Base-by-base conservation (phyloP, 2,329 filamentous ascomycete species). In the Torrubiellomyces zombiae region DNA sequence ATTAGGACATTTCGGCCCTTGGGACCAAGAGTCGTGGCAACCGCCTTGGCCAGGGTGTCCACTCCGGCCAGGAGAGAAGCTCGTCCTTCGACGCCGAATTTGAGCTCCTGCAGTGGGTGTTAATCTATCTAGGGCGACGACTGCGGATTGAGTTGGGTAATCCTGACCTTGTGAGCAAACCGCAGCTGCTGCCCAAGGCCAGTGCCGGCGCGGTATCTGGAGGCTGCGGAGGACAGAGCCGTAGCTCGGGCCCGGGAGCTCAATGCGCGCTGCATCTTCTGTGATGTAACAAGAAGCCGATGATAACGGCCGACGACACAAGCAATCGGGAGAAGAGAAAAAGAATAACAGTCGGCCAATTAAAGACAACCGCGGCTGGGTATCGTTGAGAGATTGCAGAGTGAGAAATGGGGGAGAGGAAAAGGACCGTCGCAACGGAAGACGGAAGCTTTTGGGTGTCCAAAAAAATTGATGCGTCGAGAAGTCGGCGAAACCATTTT, bases 1-100 rank as follows among this genome's bases (percentile, higher is more conserved):
- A 98, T 98, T 49, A 98, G 57, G 40, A 98, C 89, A 61, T 95
- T 98, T 52, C 89, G 76, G 56, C 89, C 89, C 70, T 98, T 98
- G 45, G 89, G 89, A 40, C 89, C 89, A 33, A 98, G 71, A 37
- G 89, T 98, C 34, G 86, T 93, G 37, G 86, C 79, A 36, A 98
- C 89, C 36, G 89, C 89, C 63, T 76, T 92, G 45, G 89, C 85
- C 37, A 98, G 74, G 40, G 89, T 95, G 55, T 98, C 89, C 38
- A 95, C 85, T 70, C 89, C 89, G 48, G 75, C 75, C 39, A 98
- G 70, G 35, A 98, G 75, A 41, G 82, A 55, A 45, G 85, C 83
- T 51, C 89, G 77, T 43, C 64, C 89, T 54, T 98, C 89, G 37
- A 95, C 86, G 47, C 89, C 89, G 40, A 98, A 98, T 64, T 93